phyloP scores from a whole-genome alignment of 148 eudicot genomes.

The Chenopodium berlandieri region DNA sequence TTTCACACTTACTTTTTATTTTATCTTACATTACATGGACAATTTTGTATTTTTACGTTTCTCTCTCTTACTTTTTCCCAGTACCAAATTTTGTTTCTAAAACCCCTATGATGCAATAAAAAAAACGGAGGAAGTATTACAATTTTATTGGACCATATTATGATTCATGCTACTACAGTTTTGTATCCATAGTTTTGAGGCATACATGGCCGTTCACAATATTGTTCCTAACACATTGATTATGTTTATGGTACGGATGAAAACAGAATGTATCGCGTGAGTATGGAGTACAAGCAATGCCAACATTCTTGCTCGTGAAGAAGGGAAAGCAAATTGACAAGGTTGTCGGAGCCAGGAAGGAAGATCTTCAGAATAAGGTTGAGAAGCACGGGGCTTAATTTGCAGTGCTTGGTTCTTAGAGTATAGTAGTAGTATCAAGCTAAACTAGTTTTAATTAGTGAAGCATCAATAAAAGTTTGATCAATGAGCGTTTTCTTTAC shows the following conservation, averaged over 20 bases:
- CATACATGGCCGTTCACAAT: too few relatives aligned
- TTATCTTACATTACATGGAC: too few relatives aligned
- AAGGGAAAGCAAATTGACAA: conserved; percentile 45
- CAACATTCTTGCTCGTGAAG: conserved; percentile 49
- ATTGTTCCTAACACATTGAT: neutral
- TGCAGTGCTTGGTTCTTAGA: neutral
- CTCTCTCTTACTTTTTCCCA: too few relatives aligned
- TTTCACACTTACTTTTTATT: too few relatives aligned
- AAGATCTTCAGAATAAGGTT: conserved; percentile 46
- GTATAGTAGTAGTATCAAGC: neutral
- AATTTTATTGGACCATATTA: too few relatives aligned
- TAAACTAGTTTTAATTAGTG: too few relatives aligned
- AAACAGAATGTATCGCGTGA: conserved; percentile 47
- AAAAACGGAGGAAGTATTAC: too few relatives aligned
- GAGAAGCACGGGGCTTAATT: conserved; percentile 36
- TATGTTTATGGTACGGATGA: neutral
- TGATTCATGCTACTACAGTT: too few relatives aligned
- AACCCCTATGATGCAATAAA: too few relatives aligned
- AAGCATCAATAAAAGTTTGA: neutral
- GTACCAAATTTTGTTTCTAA: too few relatives aligned
- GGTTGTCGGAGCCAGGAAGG: conserved; percentile 47
- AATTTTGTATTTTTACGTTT: too few relatives aligned
- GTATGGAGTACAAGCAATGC: conserved; percentile 44
- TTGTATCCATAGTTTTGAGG: too few relatives aligned
- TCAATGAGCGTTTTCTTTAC: neutral